phyloP scores from a whole-genome alignment of 345 rosid genomes.

The Murraya paniculata region DNA sequence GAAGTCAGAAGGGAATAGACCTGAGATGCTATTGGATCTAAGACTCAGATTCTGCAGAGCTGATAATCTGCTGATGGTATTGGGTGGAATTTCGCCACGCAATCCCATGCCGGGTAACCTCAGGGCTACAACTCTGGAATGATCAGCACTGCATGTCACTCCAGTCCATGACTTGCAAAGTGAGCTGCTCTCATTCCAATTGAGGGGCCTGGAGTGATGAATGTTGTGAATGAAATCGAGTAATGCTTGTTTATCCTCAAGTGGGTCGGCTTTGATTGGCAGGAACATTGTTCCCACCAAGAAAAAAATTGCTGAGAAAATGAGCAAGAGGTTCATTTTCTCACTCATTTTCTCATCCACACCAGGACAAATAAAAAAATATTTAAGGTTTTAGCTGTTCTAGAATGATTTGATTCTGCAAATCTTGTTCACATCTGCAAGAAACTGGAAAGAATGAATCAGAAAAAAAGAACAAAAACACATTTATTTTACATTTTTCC shows the following conservation, averaged over 20 bases:
- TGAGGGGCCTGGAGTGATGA: slow-evolving; percentile 54
- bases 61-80: slow-evolving; percentile 59
- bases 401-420: slow-evolving; percentile 16
- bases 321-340: slow-evolving; percentile 27
- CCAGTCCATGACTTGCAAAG: slow-evolving; percentile 81
- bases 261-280: slow-evolving; percentile 38
- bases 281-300: slow-evolving; percentile 36
- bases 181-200: slow-evolving; percentile 56
- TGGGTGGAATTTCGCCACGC: slow-evolving; percentile 46
- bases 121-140: slow-evolving; percentile 53
- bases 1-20: slow-evolving; percentile 63
- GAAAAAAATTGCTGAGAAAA: slow-evolving; percentile 32
- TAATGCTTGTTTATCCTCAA: slow-evolving; percentile 69
- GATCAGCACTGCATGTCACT: slow-evolving; percentile 56
- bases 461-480: slow-evolving; percentile 11
- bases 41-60: slow-evolving; percentile 64
- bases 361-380: not conserved
- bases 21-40: slow-evolving; percentile 69
- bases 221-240: slow-evolving; percentile 63
- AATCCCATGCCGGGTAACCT: slow-evolving; percentile 62
- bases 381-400: not conserved
- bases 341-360: slow-evolving; percentile 20
- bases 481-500: not conserved
- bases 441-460: slow-evolving; percentile 8
- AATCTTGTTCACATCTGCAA: slow-evolving; percentile 21